Evolutionary conservation across 2,329 filamentous ascomycete genomes (phyloP), one percentile per base, ranked within the genome.

Genomic region (Madurella mycetomatis): DNA sequence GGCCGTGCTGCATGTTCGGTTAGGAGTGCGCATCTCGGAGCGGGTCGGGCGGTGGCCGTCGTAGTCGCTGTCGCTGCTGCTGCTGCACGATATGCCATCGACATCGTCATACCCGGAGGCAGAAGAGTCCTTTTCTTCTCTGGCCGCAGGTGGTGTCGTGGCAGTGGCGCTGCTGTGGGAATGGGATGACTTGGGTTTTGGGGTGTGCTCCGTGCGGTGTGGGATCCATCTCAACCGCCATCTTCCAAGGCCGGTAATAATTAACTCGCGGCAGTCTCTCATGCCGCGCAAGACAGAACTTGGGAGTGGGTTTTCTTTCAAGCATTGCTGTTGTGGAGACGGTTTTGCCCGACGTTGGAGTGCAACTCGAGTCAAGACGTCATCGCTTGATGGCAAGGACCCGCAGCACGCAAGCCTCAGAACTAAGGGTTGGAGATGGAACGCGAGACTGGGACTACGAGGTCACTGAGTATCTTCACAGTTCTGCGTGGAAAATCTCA

Each of bases 1-100:
- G 3, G 51, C 47, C 16, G 47, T 58, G 47, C 51, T 45, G 34
- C 41, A 42, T 25, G 52, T 46, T 17, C 52, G 47, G 37, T 17
- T 13, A 19, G 17, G 30, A 31, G 49, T 51, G 30, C 48, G 58
- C 9, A 64, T 62, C 15, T 66, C 63, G 15, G 49, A 56, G 3
- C 53, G 58, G n/a, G 60, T 61, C 1, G 65, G 65, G n/a, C 65
- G 65, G 48, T 68, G 65, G 51, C 66, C 65, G 41, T 68, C 66
- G 31, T 63, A 53, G 31, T 64, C 52, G 19, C 44, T 45, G 17
- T 48, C 39, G 42, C 50, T 46, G 42, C 59, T 55, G 41, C 57
- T 46, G 19, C 61, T 47, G 4, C 55, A 4, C 2, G 34, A 37
- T 4, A 41, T 34, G 42, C 43, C 39, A 44, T 41, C 13, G 16